Conservation (phyloP, 129 eudicot species). For the carrot (Daucus carota) region DH1_v3.0 NC_030384.2:48807001-48807500, state of each 20-base stretch:
- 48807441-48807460: neutral
- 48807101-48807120: neutral
- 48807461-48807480: neutral
- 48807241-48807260: neutral
- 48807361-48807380: neutral
- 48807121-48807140: neutral
- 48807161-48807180: conserved; percentile 9
- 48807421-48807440: neutral
- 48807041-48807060: conserved; percentile 2
- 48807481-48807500: neutral
- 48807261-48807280: neutral
- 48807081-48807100: conserved; percentile 1
- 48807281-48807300: neutral
- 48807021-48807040: conserved; percentile 11
- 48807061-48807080: neutral
- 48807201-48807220: neutral
- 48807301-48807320: neutral
- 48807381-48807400: neutral
- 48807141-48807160: neutral
- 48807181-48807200: neutral
- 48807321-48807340: neutral
- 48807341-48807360: neutral
- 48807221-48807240: neutral
- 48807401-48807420: neutral
- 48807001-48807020: neutral